Evolutionary conservation across 495 filamentous ascomycete genomes (phyloP), one percentile per base, ranked within the genome.

Genomic region (Parachaetomium inaequale): DNA sequence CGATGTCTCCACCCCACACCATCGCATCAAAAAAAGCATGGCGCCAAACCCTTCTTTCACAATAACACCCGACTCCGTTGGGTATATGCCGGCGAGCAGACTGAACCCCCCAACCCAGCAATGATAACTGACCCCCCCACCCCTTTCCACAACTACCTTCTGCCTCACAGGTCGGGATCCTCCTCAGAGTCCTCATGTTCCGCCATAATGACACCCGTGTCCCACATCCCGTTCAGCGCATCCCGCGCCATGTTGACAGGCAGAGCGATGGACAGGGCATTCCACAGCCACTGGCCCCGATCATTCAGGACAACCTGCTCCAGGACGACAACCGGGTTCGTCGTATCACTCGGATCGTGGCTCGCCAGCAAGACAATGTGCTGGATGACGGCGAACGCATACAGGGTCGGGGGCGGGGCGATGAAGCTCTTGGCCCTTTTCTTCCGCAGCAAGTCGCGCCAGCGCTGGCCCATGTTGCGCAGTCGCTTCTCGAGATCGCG

Each of bases 201-300:
- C 5, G 28, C 19, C 7, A 32, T 29, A 42, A 64, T 11, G 25
- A 56, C 12, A 7, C 60, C 58, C 12, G 47, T 36, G 19, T 60
- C 31, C 57, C 63, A 36, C 45, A 65, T 28, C n/a, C 40, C n/a
- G 36, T 49, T 31, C 15, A 74, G 21, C 43, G 53, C 52, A 23
- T 69, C 68, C 26, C 68, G 34, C 15, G 59, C 63, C 49, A 71
- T 55, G 47, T 70, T 66, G 49, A 73, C 56, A 4, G 70, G 66
- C 14, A 74, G 63, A 4, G 72, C 72, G 29, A 74, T 38, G 12
- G 70, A 68, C 34, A 74, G 31, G 5, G 72, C 69, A 26, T 74
- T 73, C 72, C 72, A 74, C 4, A 73, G 64, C 70, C 70, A 74
- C 46, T 62, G 56, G 1, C 68, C 66, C 26, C 68, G 61, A 6